Evolutionary conservation across 768 basidiomycete species (phyloP).

Genomic region (Mrakia blollopis): DNA sequence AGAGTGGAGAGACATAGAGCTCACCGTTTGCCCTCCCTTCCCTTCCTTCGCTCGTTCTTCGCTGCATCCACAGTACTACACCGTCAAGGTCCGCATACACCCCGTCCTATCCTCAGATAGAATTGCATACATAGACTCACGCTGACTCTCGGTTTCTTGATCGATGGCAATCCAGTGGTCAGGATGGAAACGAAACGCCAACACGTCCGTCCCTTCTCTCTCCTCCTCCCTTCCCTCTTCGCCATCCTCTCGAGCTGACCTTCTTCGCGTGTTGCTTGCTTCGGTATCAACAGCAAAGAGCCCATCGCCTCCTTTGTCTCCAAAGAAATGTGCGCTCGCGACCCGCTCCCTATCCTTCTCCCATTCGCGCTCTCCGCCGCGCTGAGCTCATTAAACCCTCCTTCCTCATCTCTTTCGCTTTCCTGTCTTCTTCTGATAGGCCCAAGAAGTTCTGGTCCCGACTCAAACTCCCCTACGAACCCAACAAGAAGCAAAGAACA

Average conservation of each 20-base stretch:
- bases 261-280: too few species aligned
- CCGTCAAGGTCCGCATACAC: not conserved
- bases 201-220: not conserved
- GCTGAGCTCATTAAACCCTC: not conserved
- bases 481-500: not conserved
- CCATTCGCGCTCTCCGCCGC: not conserved
- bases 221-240: not conserved
- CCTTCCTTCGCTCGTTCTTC: not conserved
- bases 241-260: not conserved
- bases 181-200: not conserved
- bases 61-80: not conserved
- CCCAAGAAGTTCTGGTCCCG: not conserved
- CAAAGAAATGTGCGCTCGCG: not conserved
- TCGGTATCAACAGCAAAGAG: not conserved
- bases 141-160: not conserved
- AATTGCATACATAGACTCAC: too few species aligned
- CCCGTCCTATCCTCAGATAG: not conserved
- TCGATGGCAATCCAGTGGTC: not conserved
- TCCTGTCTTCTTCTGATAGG: not conserved
- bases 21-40: not conserved
- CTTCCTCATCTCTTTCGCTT: too few species aligned
- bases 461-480: not conserved
- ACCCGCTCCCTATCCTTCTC: not conserved
- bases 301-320: not conserved
- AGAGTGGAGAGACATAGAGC: not conserved